Evolutionary conservation across 1,284 basidiomycete genomes (phyloP).

Genomic region (Marasmius oreades): DNA sequence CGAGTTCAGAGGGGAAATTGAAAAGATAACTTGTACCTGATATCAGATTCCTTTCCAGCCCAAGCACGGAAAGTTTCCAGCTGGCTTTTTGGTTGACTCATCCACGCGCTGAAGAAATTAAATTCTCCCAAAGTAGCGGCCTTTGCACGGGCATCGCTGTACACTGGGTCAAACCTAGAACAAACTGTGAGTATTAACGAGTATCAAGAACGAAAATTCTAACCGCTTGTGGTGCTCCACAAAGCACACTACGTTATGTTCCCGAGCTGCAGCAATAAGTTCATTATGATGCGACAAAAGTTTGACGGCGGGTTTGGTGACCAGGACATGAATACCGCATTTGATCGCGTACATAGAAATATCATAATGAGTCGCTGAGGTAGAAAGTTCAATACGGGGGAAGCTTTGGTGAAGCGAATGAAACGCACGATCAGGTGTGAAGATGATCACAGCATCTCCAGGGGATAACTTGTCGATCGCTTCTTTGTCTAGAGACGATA

Average conservation of each 20-base stretch:
- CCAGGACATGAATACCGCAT: constrained; percentile 80
- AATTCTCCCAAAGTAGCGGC: constrained; percentile 82
- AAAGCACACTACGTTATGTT: constrained; percentile 83
- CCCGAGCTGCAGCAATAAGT: constrained; percentile 70
- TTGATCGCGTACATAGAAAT: constrained; percentile 87
- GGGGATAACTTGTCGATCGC: constrained; percentile 80
- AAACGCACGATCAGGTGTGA: constrained; percentile 78
- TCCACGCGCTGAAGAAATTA: constrained; percentile 89
- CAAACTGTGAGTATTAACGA: constrained; percentile 4
- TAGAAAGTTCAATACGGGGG: not conserved
- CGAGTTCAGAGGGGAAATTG: not conserved
- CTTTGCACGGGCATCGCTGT: constrained; percentile 83
- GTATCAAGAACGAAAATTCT: constrained; percentile 6
- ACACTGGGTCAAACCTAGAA: constrained; percentile 83
- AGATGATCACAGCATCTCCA: constrained; percentile 86
- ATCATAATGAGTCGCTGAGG: constrained; percentile 75
- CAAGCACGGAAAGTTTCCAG: constrained; percentile 91
- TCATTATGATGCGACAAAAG: constrained; percentile 79
- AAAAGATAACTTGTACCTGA: constrained; percentile 45
- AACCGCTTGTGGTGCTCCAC: constrained; percentile 87
- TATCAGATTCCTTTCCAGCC: constrained; percentile 92
- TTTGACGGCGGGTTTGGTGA: constrained; percentile 92
- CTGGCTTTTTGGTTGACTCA: constrained; percentile 95
- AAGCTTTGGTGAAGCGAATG: not conserved
- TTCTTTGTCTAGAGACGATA: constrained; percentile 60